Percentiles rank a stretch among this genome's conserved stretches.
phyloP scores from a whole-genome alignment of 75 land plant species.

The Azolla pinnata region DNA sequence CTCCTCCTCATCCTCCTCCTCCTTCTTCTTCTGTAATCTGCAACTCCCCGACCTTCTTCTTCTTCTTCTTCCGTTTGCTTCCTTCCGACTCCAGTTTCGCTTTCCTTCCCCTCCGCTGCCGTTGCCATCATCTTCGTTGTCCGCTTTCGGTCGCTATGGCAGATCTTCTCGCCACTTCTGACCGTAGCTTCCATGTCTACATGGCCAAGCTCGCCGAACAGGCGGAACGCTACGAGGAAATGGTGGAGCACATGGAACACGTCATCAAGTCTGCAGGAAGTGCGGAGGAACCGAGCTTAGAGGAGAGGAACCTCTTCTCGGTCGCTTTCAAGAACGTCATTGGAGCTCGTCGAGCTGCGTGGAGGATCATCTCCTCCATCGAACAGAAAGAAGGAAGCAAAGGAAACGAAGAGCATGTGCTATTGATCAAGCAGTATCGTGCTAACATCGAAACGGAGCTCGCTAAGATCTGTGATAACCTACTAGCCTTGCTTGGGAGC shows the following conservation, averaged over 20 bases:
- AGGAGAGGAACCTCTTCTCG: slow-evolving; percentile 31
- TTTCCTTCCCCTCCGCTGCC: no score
- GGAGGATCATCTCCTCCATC: slow-evolving; percentile 38
- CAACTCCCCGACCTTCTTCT: no score
- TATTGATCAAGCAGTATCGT: slow-evolving; percentile 28
- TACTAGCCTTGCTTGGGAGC: slow-evolving; percentile 19
- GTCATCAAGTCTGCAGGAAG: slow-evolving; percentile 49
- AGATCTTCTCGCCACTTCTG: no score
- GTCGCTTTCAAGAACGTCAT: slow-evolving; percentile 37
- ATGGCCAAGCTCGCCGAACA: slow-evolving; percentile 81
- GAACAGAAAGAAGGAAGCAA: slow-evolving; percentile 37
- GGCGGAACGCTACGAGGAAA: slow-evolving; percentile 79
- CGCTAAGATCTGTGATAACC: slow-evolving; percentile 20
- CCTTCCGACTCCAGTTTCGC: no score
- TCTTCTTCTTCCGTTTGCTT: no score
- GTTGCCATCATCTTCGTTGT: no score
- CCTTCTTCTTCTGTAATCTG: no score
- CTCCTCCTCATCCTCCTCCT: no score
- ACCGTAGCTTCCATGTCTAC: slow-evolving; percentile 64
- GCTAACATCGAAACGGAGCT: slow-evolving; percentile 30
- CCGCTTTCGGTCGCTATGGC: no score
- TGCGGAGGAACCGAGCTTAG: slow-evolving; percentile 45
- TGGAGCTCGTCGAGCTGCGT: slow-evolving; percentile 28
- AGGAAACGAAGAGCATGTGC: slow-evolving; percentile 33
- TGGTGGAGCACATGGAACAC: slow-evolving; percentile 76